Percentiles rank a stretch among this genome's conserved stretches.
Conservation (phyloP, 306 rosid genomes). For the Quercus berberidifolia region DNA sequence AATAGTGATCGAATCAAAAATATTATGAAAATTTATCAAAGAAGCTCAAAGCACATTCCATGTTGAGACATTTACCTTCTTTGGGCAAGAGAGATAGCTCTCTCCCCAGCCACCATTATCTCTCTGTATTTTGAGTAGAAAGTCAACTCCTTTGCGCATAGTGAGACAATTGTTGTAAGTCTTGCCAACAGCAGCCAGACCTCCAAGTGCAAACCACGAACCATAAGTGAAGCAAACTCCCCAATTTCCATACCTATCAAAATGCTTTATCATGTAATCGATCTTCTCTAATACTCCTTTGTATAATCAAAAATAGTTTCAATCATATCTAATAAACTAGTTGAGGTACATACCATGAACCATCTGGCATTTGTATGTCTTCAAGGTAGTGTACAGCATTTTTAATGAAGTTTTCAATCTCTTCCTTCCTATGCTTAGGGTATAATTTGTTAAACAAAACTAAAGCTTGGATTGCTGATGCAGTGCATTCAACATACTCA, state of each 20-base stretch:
- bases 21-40: too few relatives aligned
- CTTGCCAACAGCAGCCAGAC: conserved; percentile 50
- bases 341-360: conserved; percentile 29
- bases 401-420: conserved; percentile 30
- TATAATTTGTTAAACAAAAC: conserved; percentile 34
- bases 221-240: conserved; percentile 67
- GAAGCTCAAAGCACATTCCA: too few relatives aligned
- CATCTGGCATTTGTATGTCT: conserved; percentile 33
- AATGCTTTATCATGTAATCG: neutral
- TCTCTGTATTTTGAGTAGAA: conserved; percentile 46
- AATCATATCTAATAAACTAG: neutral
- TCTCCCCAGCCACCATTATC: conserved; percentile 80
- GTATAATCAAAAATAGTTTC: too few relatives aligned
- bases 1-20: neutral
- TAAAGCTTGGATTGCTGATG: conserved; percentile 43
- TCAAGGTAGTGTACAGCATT: conserved; percentile 35
- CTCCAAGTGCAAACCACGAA: conserved; percentile 59
- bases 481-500: conserved; percentile 52
- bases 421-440: conserved; percentile 38
- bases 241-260: conserved; percentile 46
- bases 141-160: conserved; percentile 44
- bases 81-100: conserved; percentile 53
- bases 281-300: too few relatives aligned
- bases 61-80: conserved; percentile 25
- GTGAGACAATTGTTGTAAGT: conserved; percentile 39